Percentiles rank a stretch among this genome's conserved stretches.
phyloP scores from a whole-genome alignment of 2,329 filamentous ascomycete species.

The Pyrenochaeta sp. region DNA sequence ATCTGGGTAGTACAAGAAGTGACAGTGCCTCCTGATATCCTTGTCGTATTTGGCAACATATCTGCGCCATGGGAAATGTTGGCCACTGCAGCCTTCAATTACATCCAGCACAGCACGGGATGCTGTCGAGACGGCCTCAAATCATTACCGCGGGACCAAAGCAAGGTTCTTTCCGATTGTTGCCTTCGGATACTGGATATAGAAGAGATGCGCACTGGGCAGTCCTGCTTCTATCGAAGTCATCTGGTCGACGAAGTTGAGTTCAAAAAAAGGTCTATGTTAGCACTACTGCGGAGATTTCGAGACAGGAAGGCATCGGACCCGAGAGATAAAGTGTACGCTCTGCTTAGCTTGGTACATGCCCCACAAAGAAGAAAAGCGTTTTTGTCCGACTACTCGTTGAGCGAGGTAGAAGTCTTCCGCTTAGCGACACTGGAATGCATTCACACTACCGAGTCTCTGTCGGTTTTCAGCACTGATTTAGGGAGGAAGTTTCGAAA shows the following conservation, averaged over 20 bases:
- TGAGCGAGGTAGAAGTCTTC: slow-evolving; percentile 15
- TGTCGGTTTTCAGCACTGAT: slow-evolving; percentile 19
- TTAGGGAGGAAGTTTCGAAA: slow-evolving; percentile 17
- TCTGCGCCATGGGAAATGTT: slow-evolving; percentile 21
- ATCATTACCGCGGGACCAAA: slow-evolving; percentile 4
- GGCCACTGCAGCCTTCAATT: slow-evolving; percentile 5
- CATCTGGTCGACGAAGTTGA: neutral
- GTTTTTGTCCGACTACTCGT: slow-evolving; percentile 15
- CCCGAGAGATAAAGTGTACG: slow-evolving; percentile 27
- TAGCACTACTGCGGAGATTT: slow-evolving; percentile 7
- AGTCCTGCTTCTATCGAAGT: too few relatives aligned
- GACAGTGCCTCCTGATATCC: slow-evolving; percentile 9
- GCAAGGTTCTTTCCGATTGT: slow-evolving; percentile 9
- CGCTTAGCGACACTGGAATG: slow-evolving; percentile 7
- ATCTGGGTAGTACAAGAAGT: slow-evolving; percentile 29
- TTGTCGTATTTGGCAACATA: slow-evolving; percentile 11
- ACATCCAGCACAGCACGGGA: slow-evolving; percentile 1
- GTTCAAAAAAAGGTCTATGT: neutral
- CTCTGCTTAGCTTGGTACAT: slow-evolving; percentile 13
- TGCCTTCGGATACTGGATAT: slow-evolving; percentile 7
- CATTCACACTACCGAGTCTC: slow-evolving; percentile 5
- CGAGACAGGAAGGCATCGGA: slow-evolving; percentile 22
- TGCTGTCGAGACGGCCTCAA: slow-evolving; percentile 2
- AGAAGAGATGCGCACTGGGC: too few relatives aligned
- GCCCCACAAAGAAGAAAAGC: neutral